Conservation (phyloP, 371 early-diverging fungal species). For the Chytridiales sp. region DNA sequence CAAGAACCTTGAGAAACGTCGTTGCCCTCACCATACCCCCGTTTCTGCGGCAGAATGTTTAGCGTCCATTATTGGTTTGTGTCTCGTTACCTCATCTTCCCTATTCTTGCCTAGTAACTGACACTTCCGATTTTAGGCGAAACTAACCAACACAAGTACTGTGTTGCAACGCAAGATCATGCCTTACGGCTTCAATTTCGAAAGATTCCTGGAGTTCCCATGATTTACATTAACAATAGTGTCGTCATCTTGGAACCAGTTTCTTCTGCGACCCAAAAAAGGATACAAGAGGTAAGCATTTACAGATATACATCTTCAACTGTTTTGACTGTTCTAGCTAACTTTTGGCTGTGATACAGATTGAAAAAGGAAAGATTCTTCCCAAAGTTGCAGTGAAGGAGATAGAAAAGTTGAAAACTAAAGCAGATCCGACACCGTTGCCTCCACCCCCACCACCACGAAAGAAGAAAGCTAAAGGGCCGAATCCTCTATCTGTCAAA, state of each 20-base stretch:
- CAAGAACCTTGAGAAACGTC: constrained; percentile 70
- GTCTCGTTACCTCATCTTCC: not conserved
- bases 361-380: constrained; percentile 58
- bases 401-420: constrained; percentile 37
- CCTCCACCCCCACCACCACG: constrained; percentile 36
- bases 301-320: not conserved
- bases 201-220: constrained; percentile 77
- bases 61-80: constrained; percentile 61
- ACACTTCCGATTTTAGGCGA: constrained; percentile 24
- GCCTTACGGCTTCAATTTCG: constrained; percentile 66
- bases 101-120: not conserved
- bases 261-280: constrained; percentile 49
- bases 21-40: constrained; percentile 71
- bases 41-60: constrained; percentile 73
- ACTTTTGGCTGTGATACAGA: constrained; percentile 12
- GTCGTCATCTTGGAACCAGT: constrained; percentile 83
- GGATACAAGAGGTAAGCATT: constrained; percentile 45
- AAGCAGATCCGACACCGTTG: constrained; percentile 37
- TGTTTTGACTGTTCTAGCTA: not conserved
- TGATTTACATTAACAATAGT: constrained; percentile 75
- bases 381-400: constrained; percentile 48
- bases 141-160: constrained; percentile 75
- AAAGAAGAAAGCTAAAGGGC: constrained; percentile 68
- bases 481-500: constrained; percentile 84
- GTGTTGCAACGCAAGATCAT: constrained; percentile 77